Base-by-base conservation (phyloP, 768 basidiomycete species). In the Mrakia frigida region DNA sequence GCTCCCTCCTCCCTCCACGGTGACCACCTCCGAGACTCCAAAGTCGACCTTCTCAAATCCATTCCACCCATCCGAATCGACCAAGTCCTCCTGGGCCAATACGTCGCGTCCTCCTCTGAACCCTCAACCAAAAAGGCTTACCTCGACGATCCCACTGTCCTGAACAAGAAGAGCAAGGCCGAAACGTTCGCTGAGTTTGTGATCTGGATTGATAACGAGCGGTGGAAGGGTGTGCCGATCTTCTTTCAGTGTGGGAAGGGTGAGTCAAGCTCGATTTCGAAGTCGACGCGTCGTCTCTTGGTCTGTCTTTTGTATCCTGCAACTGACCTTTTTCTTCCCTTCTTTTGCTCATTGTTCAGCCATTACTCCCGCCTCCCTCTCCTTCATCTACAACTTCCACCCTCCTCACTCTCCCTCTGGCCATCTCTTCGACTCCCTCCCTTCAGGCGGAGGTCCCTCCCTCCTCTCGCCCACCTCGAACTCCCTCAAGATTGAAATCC, bases 21-120 rank as follows among this genome's bases (percentile, higher is more conserved):
- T 53, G 70, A 72, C 35, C 46, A 37, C 33, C 33, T 72, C 31
- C 50, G 70, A 11, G 35, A 53, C 23, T 52, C 70, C 70, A 72
- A 72, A 37, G 70, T 72, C 50, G 70, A 52, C 14, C 70, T 72
- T 23, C 53, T 72, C 33, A 72, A 72, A 31, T 72, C 28, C 53
- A 72, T 72, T 13, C 70, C 50, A 33, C 70, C 70, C 16, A 37
- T 72, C 18, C 28, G 31, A 23, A 25, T 35, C 23, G 52, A 37
- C n/a, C 52, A 68, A 37, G 25, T 25, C 18, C 33, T 68, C 6
- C 65, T 68, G 39, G 65, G 65, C 0, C 65, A 68, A n/a, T 43
- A 68, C 65, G 43, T 39, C 18, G 65, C 65, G 18, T 68, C 65
- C 1, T 39, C 33, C 21, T 23, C 37, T 2, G 65, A 68, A 13